These are phyloP conservation scores for Sugiyamaella paludigena DNA, from an alignment of 1,139 yeast genomes.

Conservation along the genomic window DNA sequence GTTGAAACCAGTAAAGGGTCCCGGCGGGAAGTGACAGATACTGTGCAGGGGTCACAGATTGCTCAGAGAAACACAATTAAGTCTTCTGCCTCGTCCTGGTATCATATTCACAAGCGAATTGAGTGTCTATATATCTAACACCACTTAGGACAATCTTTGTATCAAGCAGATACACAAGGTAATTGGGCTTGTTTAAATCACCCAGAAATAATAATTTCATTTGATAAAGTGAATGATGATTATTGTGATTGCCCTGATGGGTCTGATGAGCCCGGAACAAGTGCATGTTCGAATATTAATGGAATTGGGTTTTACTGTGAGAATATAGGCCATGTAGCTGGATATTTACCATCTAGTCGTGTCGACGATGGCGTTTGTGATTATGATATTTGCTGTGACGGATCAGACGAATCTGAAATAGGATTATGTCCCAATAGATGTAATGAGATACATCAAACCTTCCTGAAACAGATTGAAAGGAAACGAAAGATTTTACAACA, in stretches of 20 bases:
- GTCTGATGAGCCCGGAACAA: conserved; percentile 94
- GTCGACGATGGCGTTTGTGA: conserved; percentile 94
- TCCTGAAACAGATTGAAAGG: conserved; percentile 36
- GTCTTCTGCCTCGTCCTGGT: no score
- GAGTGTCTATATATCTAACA: not conserved
- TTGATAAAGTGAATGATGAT: conserved; percentile 75
- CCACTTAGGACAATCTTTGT: conserved; percentile 41
- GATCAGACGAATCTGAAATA: conserved; percentile 69
- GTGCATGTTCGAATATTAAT: conserved; percentile 62
- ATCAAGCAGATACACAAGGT: conserved; percentile 50
- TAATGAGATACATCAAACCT: conserved; percentile 43
- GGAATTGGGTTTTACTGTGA: conserved; percentile 59
- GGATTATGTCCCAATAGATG: conserved; percentile 46
- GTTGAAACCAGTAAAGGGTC: no score
- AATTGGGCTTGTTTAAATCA: conserved; percentile 70
- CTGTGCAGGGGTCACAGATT: no score
- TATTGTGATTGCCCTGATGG: conserved; percentile 98
- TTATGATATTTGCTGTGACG: conserved; percentile 87
- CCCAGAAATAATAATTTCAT: conserved; percentile 59
- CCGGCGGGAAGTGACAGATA: no score
- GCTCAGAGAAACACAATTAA: no score
- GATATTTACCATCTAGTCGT: conserved; percentile 47
- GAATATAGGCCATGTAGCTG: conserved; percentile 61
- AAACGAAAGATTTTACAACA: conserved; percentile 34
- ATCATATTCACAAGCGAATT: no score